Evolutionary conservation across 139 green algal species (phyloP).

Genomic region (Axilococcus clingmanii): DNA sequence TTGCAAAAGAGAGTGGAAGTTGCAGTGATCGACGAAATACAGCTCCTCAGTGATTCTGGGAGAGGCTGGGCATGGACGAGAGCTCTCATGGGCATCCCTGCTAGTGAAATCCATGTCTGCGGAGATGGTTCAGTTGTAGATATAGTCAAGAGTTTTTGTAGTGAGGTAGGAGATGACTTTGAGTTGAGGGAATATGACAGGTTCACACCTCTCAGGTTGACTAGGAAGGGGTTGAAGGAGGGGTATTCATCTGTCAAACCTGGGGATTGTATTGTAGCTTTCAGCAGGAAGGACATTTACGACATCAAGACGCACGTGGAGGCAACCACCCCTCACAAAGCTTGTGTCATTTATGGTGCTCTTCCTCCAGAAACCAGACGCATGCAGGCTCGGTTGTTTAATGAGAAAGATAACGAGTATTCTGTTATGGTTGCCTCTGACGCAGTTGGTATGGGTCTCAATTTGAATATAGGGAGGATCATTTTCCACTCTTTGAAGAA

Average conservation of each 20-base stretch:
- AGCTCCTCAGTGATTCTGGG: slow-evolving; percentile 76
- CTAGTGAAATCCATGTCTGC: slow-evolving; percentile 87
- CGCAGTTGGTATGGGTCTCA: slow-evolving; percentile 95
- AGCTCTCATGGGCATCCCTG: slow-evolving; percentile 73
- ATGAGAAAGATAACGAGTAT: slow-evolving; percentile 58
- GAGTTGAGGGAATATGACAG: slow-evolving; percentile 31
- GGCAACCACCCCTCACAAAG: slow-evolving; percentile 22
- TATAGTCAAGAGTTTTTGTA: slow-evolving; percentile 53
- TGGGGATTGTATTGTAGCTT: slow-evolving; percentile 92
- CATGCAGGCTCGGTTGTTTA: slow-evolving; percentile 81
- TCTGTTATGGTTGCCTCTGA: slow-evolving; percentile 86
- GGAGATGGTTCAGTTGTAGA: slow-evolving; percentile 72
- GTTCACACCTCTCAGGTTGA: slow-evolving; percentile 24
- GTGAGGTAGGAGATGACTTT: slow-evolving; percentile 54
- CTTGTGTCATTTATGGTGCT: slow-evolving; percentile 77
- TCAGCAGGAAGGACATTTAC: slow-evolving; percentile 74
- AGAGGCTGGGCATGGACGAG: slow-evolving; percentile 92
- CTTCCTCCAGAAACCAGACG: slow-evolving; percentile 77
- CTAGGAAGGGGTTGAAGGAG: slow-evolving; percentile 7
- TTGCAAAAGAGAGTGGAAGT: slow-evolving; percentile 58
- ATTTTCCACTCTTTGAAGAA: slow-evolving; percentile 81
- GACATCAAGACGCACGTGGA: slow-evolving; percentile 57
- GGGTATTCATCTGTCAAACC: slow-evolving; percentile 37
- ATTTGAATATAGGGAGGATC: slow-evolving; percentile 89
- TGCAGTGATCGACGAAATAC: slow-evolving; percentile 92